Evolutionary conservation across 2,329 filamentous ascomycete genomes (phyloP).

Genomic region (Pezicula carpinea): DNA sequence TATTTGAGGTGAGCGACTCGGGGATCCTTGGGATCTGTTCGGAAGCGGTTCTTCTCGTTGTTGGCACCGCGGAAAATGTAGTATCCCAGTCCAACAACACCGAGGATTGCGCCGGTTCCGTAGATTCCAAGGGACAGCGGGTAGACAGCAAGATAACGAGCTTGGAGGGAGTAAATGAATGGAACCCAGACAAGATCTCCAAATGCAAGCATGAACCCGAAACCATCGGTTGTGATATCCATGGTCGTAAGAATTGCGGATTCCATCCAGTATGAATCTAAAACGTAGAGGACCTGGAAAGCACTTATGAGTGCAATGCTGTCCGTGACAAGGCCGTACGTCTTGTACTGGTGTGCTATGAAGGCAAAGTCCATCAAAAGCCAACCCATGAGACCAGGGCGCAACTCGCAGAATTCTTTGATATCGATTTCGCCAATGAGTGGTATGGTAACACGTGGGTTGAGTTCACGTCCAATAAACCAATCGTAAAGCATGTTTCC

Average conservation of each 20-base stretch:
- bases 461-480: constrained; percentile 94
- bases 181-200: constrained; percentile 92
- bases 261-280: constrained; percentile 86
- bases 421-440: constrained; percentile 83
- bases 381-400: constrained; percentile 90
- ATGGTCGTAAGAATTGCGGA: constrained; percentile 87
- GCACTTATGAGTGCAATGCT: constrained; percentile 75
- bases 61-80: constrained; percentile 92
- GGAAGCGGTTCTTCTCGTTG: constrained; percentile 91
- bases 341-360: constrained; percentile 82
- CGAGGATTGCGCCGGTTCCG: constrained; percentile 61
- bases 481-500: constrained; percentile 92
- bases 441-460: constrained; percentile 76
- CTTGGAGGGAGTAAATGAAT: constrained; percentile 81
- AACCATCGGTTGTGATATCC: constrained; percentile 88
- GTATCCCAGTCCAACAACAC: constrained; percentile 70
- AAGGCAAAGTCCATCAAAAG: constrained; percentile 80
- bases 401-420: constrained; percentile 83
- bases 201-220: constrained; percentile 92
- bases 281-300: constrained; percentile 76
- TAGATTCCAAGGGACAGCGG: constrained; percentile 71
- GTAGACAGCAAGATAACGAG: constrained; percentile 78
- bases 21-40: constrained; percentile 79
- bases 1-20: constrained; percentile 75
- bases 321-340: constrained; percentile 77